Evolutionary conservation across 345 rosid genomes (phyloP), one percentile per base, ranked within the genome.

Genomic region (Odontarrhena argentea): DNA sequence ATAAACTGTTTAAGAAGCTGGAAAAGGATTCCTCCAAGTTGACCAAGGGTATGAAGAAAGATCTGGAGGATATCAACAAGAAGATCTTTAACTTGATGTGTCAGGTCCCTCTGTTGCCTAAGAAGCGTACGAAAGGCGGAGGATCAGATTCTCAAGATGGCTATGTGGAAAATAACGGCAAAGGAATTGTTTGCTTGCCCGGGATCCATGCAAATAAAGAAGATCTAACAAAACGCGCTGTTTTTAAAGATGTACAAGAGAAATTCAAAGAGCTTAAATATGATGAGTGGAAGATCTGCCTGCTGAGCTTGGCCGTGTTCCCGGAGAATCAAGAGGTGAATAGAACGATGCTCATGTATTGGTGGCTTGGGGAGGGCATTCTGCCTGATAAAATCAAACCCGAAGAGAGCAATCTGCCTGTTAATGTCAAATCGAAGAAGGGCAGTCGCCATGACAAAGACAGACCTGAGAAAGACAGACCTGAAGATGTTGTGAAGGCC

Each of bases 361-460:
- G 85, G 88, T 86, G 86, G 85, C 59, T 80, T 4, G 94, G 84
- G 30, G 87, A 87, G 72, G 67, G 69, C 8, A 34, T 85, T 45
- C 42, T 77, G 4, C 30, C 44, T 36, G 25, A 4, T 10, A 0
- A 5, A 50, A 6, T 2, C 40, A 5, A 7, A 64, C 48, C 34
- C 1, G 24, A n/a, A n/a, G 55, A 50, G 14, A 36, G n/a, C 4
- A 22, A 4, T 5, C 3, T 3, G 58, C 35, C 35, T 30, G 25
- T 1, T 15, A 0, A 9, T n/a, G 14, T 1, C 40, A 3, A 11
- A 50, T 48, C 34, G 1, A 14, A n/a, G 11, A 51, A 50, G 8
- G 47, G 24, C 8, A 22, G 1, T 1, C 9, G 1, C 40, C 28
- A 25, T n/a, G 0, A 13, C 6, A 7, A 15, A 9, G 7, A 0